Evolutionary conservation across 345 rosid species (phyloP).

Genomic region (Citrus glauca): DNA sequence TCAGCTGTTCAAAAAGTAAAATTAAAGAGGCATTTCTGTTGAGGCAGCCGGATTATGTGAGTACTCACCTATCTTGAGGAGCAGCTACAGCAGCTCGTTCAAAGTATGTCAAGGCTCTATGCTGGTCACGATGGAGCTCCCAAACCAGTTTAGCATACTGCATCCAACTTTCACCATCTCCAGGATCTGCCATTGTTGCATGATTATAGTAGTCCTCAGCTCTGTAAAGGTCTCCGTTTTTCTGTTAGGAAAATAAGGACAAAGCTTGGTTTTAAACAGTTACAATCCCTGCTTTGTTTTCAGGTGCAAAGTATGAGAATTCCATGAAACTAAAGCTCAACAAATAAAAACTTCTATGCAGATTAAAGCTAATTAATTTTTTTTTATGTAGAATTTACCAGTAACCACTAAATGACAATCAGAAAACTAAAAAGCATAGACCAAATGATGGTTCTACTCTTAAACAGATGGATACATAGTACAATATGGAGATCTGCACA

Average conservation of each 20-base stretch:
- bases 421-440: background rate
- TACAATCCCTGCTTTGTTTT: background rate
- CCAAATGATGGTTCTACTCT: background rate
- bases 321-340: background rate
- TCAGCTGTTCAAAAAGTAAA: background rate
- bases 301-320: background rate
- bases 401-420: background rate
- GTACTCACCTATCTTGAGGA: conserved; percentile 56
- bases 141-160: conserved; percentile 65
- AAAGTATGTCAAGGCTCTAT: conserved; percentile 51
- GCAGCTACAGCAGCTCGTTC: conserved; percentile 64
- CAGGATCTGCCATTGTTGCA: conserved; percentile 63
- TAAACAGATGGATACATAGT: background rate
- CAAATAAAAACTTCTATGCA: background rate
- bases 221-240: conserved; percentile 65
- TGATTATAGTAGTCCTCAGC: conserved; percentile 69
- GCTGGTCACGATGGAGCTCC: conserved; percentile 63
- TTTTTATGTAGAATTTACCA: background rate
- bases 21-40: background rate
- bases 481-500: background rate
- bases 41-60: background rate
- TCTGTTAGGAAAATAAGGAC: conserved; percentile 27
- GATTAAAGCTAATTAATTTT: background rate
- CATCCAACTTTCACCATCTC: conserved; percentile 46
- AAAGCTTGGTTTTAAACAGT: background rate